A percentile compares a stretch with the other conserved stretches of the same genome.
These are phyloP conservation scores for Candida namnaoensis DNA, from an alignment of 805 yeast species.

Conservation along the genomic window DNA sequence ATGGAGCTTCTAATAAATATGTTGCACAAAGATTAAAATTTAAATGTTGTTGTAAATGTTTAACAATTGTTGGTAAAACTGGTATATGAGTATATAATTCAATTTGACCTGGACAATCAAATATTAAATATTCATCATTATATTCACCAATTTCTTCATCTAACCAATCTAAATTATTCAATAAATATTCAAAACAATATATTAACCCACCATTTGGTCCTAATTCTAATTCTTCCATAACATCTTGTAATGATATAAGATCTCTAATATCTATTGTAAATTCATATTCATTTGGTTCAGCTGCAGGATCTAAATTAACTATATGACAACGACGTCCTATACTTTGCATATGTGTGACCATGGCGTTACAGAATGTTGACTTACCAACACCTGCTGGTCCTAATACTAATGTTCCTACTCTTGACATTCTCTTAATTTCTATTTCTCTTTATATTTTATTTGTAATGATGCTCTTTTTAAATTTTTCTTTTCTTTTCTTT, in stretches of 20 bases:
- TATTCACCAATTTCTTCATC: conserved; percentile 96
- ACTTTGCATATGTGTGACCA: conserved; percentile 81
- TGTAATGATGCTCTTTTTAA: not conserved
- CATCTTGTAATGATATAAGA: conserved; percentile 83
- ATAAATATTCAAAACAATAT: conserved; percentile 86
- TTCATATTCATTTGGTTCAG: conserved; percentile 86
- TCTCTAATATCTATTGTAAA: conserved; percentile 91
- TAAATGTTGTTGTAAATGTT: conserved; percentile 70
- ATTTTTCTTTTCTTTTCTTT: no score
- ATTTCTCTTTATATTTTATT: not conserved
- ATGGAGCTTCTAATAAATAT: conserved; percentile 88
- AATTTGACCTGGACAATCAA: conserved; percentile 97
- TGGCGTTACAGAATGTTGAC: conserved; percentile 78
- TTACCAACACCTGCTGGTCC: conserved; percentile 99
- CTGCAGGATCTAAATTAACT: conserved; percentile 95
- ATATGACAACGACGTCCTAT: conserved; percentile 91
- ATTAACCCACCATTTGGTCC: conserved; percentile 95
- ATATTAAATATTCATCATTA: conserved; percentile 87
- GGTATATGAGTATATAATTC: conserved; percentile 94
- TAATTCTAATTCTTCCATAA: conserved; percentile 85
- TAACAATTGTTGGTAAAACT: conserved; percentile 80
- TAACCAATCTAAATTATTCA: conserved; percentile 91
- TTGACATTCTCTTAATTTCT: conserved; percentile 49
- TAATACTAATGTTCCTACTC: conserved; percentile 87
- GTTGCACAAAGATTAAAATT: conserved; percentile 90